phyloP scores from a whole-genome alignment of 495 filamentous ascomycete species.

The Clavariopsis aquatica region DNA sequence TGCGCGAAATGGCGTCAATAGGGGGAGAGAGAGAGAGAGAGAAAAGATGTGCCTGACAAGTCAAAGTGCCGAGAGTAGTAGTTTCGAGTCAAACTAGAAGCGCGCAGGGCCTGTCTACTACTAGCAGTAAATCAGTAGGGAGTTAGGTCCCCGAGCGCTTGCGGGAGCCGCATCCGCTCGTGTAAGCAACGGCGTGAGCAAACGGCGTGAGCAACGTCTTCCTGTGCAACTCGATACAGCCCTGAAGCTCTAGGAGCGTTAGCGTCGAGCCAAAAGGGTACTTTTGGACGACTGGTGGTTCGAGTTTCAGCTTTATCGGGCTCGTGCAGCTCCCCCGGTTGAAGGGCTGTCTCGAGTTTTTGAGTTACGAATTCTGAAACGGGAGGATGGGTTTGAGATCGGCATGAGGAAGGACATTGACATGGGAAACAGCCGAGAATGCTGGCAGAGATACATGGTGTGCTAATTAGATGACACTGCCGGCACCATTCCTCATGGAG shows the following conservation, averaged over 20 bases:
- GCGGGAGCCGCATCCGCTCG: not conserved
- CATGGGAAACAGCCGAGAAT: not conserved
- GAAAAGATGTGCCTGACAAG: too few species aligned
- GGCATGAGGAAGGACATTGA: not conserved
- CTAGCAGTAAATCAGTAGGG: too few species aligned
- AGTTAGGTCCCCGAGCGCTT: not conserved
- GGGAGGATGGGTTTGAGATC: not conserved
- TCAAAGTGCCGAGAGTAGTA: too few species aligned
- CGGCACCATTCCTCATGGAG: not conserved
- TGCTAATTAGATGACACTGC: not conserved
- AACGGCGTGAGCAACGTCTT: slow-evolving; percentile 28
- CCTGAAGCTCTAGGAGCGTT: slow-evolving; percentile 20
- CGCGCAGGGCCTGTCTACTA: too few species aligned
- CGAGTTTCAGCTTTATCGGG: slow-evolving; percentile 31
- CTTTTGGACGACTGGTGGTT: slow-evolving; percentile 23
- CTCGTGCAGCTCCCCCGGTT: slow-evolving; percentile 8
- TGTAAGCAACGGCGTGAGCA: not conserved
- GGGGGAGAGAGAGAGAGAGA: too few species aligned
- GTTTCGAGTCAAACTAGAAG: not conserved
- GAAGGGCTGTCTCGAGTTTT: not conserved
- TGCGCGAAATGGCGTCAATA: too few species aligned
- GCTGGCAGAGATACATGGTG: not conserved
- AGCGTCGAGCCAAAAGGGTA: not conserved
- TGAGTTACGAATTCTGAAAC: not conserved
- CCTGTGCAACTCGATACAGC: slow-evolving; percentile 17